phyloP scores from a whole-genome alignment of 116 monocot genomes.

The Cymodocea nodosa region DNA sequence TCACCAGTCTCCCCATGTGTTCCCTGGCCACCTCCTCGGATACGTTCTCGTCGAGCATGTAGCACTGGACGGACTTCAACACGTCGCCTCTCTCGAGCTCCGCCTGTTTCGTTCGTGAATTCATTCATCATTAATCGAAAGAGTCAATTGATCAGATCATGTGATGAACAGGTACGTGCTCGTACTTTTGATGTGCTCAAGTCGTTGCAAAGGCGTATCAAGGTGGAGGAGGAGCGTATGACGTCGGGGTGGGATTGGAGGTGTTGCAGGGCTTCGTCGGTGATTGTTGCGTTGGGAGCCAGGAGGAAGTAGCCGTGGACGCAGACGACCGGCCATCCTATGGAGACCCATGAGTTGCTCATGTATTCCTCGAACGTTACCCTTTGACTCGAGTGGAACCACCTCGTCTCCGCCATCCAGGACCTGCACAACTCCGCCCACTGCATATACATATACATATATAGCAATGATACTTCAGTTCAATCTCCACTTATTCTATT shows the following conservation, averaged over 20 bases:
- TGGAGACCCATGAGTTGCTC: slow-evolving; percentile 1
- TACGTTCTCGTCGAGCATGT: background rate
- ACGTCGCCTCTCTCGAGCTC: slow-evolving; percentile 7
- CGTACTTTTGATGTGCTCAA: slow-evolving; percentile 3
- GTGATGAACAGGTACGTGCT: too few relatives aligned
- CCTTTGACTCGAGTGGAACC: background rate
- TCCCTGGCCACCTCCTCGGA: background rate
- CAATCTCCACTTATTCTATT: too few relatives aligned
- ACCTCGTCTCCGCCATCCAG: slow-evolving; percentile 6
- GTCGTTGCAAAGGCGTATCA: slow-evolving; percentile 1
- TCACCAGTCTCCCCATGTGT: background rate
- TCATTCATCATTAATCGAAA: too few relatives aligned
- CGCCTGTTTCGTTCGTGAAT: background rate
- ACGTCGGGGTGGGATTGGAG: background rate
- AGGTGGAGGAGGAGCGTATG: background rate
- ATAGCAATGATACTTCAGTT: too few relatives aligned
- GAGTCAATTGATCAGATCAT: background rate
- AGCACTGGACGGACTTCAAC: background rate
- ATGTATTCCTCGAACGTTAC: slow-evolving; percentile 6
- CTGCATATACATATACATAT: background rate
- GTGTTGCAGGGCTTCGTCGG: slow-evolving; percentile 4
- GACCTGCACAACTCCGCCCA: background rate
- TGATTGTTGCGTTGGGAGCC: background rate
- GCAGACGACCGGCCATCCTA: background rate
- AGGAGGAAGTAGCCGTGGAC: background rate